Conservation (phyloP, 2,329 filamentous ascomycete species). For the Cercospora brassicicola region DNA sequence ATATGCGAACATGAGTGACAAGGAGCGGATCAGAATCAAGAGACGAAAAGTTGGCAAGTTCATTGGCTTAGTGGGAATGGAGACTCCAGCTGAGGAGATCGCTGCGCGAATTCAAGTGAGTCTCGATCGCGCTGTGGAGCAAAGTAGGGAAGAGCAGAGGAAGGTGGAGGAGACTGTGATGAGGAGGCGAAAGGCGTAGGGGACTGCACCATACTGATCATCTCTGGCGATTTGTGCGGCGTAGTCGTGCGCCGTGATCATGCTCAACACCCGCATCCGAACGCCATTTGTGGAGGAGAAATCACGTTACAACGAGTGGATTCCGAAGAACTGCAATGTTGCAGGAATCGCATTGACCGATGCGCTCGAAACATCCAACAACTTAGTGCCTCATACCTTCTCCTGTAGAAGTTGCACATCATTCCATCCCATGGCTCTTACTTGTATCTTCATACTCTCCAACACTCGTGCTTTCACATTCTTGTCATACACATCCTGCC, state of each 20-base stretch:
- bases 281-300: too few species aligned
- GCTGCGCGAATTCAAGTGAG: slow-evolving; percentile 43
- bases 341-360: neutral
- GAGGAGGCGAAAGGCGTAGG: slow-evolving; percentile 32
- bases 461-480: slow-evolving; percentile 65
- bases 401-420: slow-evolving; percentile 32
- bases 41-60: slow-evolving; percentile 70
- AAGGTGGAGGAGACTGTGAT: slow-evolving; percentile 39
- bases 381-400: slow-evolving; percentile 11
- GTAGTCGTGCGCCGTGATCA: neutral
- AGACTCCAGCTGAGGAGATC: slow-evolving; percentile 53
- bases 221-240: neutral
- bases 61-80: slow-evolving; percentile 67
- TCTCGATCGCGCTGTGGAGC: slow-evolving; percentile 36
- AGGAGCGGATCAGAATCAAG: slow-evolving; percentile 55
- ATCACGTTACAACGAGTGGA: neutral
- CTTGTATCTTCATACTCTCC: slow-evolving; percentile 75
- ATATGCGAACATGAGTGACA: slow-evolving; percentile 38
- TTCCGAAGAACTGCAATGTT: neutral
- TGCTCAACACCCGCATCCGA: neutral
- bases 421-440: slow-evolving; percentile 41
- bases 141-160: slow-evolving; percentile 36
- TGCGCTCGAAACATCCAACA: neutral
- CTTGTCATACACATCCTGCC: slow-evolving; percentile 59
- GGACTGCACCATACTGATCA: neutral